Percentiles rank a stretch among this genome's conserved stretches.
Conservation (phyloP, 2,329 filamentous ascomycete species). For the Colletotrichum kahawae region DNA sequence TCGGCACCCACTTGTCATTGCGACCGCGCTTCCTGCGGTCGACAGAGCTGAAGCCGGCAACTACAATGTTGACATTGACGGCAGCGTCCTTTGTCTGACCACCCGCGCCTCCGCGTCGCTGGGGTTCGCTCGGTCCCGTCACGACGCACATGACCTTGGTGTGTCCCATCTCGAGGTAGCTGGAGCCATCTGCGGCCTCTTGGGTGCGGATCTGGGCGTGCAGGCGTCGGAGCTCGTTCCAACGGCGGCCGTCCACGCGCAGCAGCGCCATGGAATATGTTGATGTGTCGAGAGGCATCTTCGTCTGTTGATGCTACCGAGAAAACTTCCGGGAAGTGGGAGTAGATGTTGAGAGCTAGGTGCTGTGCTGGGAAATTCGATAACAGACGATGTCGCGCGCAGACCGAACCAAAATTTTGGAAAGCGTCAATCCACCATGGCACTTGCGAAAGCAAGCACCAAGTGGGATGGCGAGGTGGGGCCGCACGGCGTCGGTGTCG, state of each 20-base stretch:
- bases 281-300: constrained; percentile 93
- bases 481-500: constrained; percentile 10
- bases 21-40: constrained; percentile 80
- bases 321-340: background rate
- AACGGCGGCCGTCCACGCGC: constrained; percentile 83
- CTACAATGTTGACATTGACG: constrained; percentile 80
- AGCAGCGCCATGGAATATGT: constrained; percentile 87
- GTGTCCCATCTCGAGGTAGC: constrained; percentile 96
- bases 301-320: background rate
- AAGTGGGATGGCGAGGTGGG: constrained; percentile 15
- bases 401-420: constrained; percentile 13
- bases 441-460: background rate
- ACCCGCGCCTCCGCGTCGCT: constrained; percentile 33
- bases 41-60: constrained; percentile 87
- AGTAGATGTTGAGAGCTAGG: background rate
- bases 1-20: constrained; percentile 72
- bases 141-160: constrained; percentile 96
- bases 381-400: background rate
- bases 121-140: constrained; percentile 78
- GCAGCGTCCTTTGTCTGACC: constrained; percentile 58
- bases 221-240: constrained; percentile 94
- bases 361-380: background rate
- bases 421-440: constrained; percentile 9
- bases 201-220: constrained; percentile 92
- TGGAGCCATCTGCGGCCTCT: constrained; percentile 88